phyloP scores from a whole-genome alignment of 1,284 basidiomycete genomes.

The Cutaneotrichosporon sp. region DNA sequence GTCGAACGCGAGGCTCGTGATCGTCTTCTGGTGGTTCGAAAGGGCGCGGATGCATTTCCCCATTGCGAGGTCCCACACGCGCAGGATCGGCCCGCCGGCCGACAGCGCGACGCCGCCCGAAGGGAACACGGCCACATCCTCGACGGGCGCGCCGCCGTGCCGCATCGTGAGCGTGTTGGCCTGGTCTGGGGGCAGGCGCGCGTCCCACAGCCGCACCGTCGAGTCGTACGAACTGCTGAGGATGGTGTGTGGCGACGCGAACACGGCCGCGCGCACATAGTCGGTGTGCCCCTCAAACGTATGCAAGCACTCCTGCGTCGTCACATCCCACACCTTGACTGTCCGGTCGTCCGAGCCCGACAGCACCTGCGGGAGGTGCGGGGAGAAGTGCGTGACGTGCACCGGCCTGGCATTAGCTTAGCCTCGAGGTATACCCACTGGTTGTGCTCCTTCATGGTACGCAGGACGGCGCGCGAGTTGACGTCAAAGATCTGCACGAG shows the following conservation, averaged over 20 bases:
- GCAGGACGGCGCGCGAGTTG: conserved; percentile 87
- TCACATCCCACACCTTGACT: conserved; percentile 92
- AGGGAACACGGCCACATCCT: conserved; percentile 92
- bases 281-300: conserved; percentile 87
- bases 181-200: conserved; percentile 57
- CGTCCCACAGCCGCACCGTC: conserved; percentile 86
- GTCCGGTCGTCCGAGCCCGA: conserved; percentile 97
- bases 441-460: conserved; percentile 88
- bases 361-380: conserved; percentile 77
- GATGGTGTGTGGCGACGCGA: conserved; percentile 80
- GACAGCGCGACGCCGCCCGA: conserved; percentile 84
- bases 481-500: conserved; percentile 97
- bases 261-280: conserved; percentile 90
- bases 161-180: conserved; percentile 74
- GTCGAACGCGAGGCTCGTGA: conserved; percentile 85
- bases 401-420: conserved; percentile 63
- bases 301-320: conserved; percentile 76
- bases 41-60: conserved; percentile 83
- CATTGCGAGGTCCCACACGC: conserved; percentile 94
- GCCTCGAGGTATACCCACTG: conserved; percentile 64
- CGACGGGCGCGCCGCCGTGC: conserved; percentile 69
- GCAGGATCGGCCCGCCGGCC: conserved; percentile 87
- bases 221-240: conserved; percentile 95
- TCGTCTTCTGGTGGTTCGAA: conserved; percentile 97
- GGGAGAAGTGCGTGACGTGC: conserved; percentile 90